Conservation (phyloP, 2,329 filamentous ascomycete species). For the Orbilia javanica region DNA sequence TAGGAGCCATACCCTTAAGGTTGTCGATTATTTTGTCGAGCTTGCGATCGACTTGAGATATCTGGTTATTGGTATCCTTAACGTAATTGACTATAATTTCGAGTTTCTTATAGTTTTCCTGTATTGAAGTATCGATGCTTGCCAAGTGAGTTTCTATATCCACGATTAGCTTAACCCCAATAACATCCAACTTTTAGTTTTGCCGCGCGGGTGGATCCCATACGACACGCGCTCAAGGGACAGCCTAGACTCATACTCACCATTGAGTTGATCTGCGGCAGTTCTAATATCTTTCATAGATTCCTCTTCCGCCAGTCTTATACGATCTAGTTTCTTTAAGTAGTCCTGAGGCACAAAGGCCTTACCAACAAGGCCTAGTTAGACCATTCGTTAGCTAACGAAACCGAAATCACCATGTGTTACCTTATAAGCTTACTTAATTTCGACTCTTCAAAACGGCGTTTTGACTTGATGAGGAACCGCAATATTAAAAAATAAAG, state of each 20-base stretch:
- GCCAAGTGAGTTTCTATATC: too few relatives aligned
- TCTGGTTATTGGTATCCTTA: conserved; percentile 55
- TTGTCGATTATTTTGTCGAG: conserved; percentile 48
- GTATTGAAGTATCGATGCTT: too few relatives aligned
- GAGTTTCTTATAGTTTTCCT: too few relatives aligned
- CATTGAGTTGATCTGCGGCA: not conserved
- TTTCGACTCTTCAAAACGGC: conserved; percentile 10
- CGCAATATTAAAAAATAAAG: conserved; percentile 14
- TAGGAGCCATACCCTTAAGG: conserved; percentile 32
- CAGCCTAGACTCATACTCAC: too few relatives aligned
- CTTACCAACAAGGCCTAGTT: not conserved
- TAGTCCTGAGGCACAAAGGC: not conserved
- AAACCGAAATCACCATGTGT: too few relatives aligned
- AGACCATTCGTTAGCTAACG: not conserved
- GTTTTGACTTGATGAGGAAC: conserved; percentile 14
- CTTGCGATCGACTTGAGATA: conserved; percentile 57
- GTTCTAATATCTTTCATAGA: not conserved
- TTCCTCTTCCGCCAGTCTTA: not conserved
- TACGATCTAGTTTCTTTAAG: not conserved
- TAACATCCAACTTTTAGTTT: too few relatives aligned
- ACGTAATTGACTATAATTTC: too few relatives aligned
- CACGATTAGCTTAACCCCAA: too few relatives aligned
- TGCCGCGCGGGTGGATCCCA: too few relatives aligned
- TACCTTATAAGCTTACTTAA: conserved; percentile 1
- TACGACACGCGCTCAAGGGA: too few relatives aligned